Evolutionary conservation across 2,329 filamentous ascomycete species (phyloP).

Genomic region (Botrytis pseudocinerea): DNA sequence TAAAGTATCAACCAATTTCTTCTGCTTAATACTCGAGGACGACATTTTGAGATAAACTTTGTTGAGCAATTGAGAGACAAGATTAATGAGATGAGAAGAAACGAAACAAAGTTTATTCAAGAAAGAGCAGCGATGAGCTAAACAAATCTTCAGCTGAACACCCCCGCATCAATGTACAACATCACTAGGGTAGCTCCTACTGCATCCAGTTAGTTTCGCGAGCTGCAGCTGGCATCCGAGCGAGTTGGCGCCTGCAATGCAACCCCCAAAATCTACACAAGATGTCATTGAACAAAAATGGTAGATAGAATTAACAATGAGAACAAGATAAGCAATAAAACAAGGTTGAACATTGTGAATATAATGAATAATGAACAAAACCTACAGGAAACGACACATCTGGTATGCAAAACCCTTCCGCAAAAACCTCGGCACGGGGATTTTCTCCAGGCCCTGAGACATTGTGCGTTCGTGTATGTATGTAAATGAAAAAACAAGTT

Average conservation of each 20-base stretch:
- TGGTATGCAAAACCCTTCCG: neutral
- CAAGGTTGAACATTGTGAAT: neutral
- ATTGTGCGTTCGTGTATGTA: neutral
- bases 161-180: neutral
- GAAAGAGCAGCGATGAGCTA: neutral
- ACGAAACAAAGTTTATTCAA: neutral
- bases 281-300: neutral
- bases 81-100: neutral
- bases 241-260: neutral
- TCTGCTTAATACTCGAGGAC: slow-evolving; percentile 32
- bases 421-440: neutral
- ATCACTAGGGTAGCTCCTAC: neutral
- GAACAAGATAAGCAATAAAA: neutral
- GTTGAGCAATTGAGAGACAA: neutral
- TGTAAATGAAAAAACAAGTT: neutral
- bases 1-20: slow-evolving; percentile 25
- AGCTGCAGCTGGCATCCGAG: neutral
- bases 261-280: neutral
- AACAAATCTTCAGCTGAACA: neutral
- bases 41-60: slow-evolving; percentile 20
- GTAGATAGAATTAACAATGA: neutral
- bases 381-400: neutral
- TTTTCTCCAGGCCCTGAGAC: neutral
- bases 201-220: neutral
- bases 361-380: neutral